Base-by-base conservation (phyloP, 805 yeast species). In the Candida succiphila region DNA sequence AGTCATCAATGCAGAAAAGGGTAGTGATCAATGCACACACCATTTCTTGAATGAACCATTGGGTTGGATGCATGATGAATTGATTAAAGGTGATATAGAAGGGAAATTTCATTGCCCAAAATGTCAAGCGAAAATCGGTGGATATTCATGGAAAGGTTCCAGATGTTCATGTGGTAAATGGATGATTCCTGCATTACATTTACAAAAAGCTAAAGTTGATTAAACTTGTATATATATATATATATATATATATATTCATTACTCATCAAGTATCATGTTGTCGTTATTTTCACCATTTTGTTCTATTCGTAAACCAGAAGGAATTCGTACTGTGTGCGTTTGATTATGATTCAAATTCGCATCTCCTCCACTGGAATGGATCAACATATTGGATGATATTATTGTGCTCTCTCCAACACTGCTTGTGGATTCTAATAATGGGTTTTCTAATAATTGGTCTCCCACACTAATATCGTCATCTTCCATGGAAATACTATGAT, bases 111-210 rank as follows among this genome's bases (percentile, higher is more conserved):
- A 60, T 9, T 92, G 98, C 54, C 92, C 92, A 2, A 80, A 78
- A 48, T 92, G 98, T 61, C 62, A 63, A 5, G 65, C 82, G 13
- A 92, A 89, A 58, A 73, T 92, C 2, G 98, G 98, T 12, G 87
- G 85, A 0, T 92, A 87, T 53, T 75, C 78, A 40, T 92, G 98
- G 98, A 83, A 78, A 48, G 98, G 98, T 0, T 75, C 89, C 2
- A 63, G 94, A 46, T 92, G 98, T 55, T 75, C 92, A 37, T 92
- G 98, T 56, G 96, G 96, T 3, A 75, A 74, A 46, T 92, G 98
- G 98, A 78, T 89, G 67, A 71, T 85, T 8, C 98, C 98, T 0
- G 94, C 94, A 1, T 69, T 92, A 38, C 85, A 83, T 52, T 56
- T 92, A 35, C 87, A 78, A 53, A 64, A 77, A 20, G 80, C 87